phyloP scores from a whole-genome alignment of 768 basidiomycete genomes.

The Baorangia bicolor region DNA sequence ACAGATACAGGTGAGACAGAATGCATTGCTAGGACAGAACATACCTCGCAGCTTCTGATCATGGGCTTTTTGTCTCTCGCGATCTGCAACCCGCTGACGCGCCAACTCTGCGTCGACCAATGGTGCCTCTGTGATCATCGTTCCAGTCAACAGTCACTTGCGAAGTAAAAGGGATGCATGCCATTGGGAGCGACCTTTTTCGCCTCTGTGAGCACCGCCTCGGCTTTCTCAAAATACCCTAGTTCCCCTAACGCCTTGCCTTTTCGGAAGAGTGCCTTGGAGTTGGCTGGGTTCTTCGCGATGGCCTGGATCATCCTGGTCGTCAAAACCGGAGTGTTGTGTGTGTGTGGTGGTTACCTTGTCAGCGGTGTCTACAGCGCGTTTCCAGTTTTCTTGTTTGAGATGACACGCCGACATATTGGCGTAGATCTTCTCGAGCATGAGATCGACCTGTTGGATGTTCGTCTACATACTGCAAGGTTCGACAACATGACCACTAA shows the following conservation, averaged over 20 bases:
- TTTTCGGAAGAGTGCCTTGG: constrained; percentile 79
- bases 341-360: constrained; percentile 44
- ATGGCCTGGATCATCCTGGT: constrained; percentile 51
- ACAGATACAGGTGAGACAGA: constrained; percentile 3
- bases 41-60: constrained; percentile 76
- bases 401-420: constrained; percentile 86
- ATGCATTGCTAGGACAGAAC: not conserved
- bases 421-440: constrained; percentile 79
- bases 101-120: constrained; percentile 63
- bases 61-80: constrained; percentile 61
- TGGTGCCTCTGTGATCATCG: constrained; percentile 46
- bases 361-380: constrained; percentile 77
- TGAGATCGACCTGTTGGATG: constrained; percentile 59
- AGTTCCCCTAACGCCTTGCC: constrained; percentile 75
- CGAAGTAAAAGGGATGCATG: constrained; percentile 19
- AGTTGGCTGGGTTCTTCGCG: constrained; percentile 70
- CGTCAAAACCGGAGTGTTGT: not conserved
- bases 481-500: constrained; percentile 23
- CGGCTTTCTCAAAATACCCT: constrained; percentile 74
- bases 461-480: not conserved
- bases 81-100: constrained; percentile 59
- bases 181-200: constrained; percentile 64
- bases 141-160: not conserved
- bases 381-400: constrained; percentile 77
- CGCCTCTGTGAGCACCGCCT: constrained; percentile 61